A percentile compares a stretch with the other conserved stretches of the same genome.
Conservation (phyloP, 148 eudicot species). For the Selenicereus undatus region DNA sequence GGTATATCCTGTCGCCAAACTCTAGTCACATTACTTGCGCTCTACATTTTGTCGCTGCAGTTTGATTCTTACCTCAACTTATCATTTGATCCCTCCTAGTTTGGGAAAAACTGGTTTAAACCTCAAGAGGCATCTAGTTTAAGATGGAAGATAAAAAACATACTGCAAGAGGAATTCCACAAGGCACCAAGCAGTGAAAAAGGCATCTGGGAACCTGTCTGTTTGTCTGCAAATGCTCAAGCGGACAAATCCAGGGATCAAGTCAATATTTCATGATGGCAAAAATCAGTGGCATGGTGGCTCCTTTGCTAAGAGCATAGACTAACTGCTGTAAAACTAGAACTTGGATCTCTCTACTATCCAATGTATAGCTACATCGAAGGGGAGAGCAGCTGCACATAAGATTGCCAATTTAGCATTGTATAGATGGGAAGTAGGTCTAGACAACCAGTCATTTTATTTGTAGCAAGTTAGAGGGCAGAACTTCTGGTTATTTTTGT, state of each 20-base stretch:
- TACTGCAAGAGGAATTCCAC: conserved; percentile 47
- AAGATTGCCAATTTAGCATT: conserved; percentile 16
- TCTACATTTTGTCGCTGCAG: not conserved
- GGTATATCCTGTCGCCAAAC: conserved; percentile 34
- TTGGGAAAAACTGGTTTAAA: conserved; percentile 71
- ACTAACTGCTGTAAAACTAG: conserved; percentile 5
- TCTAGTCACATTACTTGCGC: not conserved
- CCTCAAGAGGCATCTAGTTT: conserved; percentile 78
- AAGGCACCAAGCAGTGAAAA: conserved; percentile 26
- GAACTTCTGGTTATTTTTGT: not conserved
- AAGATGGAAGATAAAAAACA: conserved; percentile 49
- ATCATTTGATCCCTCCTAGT: conserved; percentile 37
- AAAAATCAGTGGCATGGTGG: not conserved
- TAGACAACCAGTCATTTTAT: not conserved
- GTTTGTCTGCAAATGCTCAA: conserved; percentile 21
- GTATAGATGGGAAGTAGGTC: conserved; percentile 18
- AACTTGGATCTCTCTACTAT: not conserved
- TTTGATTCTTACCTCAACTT: not conserved
- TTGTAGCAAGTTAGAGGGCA: conserved; percentile 13
- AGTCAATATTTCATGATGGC: conserved; percentile 17
- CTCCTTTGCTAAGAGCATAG: not conserved
- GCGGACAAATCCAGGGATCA: conserved; percentile 18
- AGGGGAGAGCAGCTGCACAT: conserved; percentile 29
- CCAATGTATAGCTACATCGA: conserved; percentile 18
- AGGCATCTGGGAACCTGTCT: conserved; percentile 24